Evolutionary conservation across 305 asterid genomes (phyloP).

Genomic region (Ruellia speciosa): DNA sequence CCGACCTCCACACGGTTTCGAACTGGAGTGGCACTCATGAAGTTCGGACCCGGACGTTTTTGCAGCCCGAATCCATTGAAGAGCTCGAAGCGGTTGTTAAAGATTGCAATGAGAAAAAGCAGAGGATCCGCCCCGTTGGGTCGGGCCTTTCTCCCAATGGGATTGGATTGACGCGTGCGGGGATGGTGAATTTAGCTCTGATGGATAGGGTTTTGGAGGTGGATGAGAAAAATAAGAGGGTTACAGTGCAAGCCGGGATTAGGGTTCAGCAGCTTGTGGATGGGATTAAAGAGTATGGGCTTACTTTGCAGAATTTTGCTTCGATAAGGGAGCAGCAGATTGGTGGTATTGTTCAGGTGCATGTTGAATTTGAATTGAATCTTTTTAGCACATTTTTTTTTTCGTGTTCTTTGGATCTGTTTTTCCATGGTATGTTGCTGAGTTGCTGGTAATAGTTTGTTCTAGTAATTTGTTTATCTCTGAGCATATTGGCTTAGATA

Average conservation of each 20-base stretch:
- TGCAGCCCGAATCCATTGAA: slow-evolving; percentile 58
- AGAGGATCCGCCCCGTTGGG: slow-evolving; percentile 84
- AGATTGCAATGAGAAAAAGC: slow-evolving; percentile 52
- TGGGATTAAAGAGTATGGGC: slow-evolving; percentile 69
- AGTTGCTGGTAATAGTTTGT: no score
- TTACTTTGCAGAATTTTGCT: slow-evolving; percentile 90
- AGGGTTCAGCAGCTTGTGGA: slow-evolving; percentile 96
- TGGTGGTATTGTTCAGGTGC: slow-evolving; percentile 93
- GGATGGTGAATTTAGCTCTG: slow-evolving; percentile 90
- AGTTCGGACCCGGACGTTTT: slow-evolving; percentile 69
- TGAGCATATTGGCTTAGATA: neutral
- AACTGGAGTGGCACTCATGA: slow-evolving; percentile 99
- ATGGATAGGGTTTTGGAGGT: slow-evolving; percentile 93
- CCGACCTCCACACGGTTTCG: slow-evolving; percentile 80
- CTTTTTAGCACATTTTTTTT: neutral
- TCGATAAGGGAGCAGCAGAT: slow-evolving; percentile 94
- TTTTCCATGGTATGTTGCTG: neutral
- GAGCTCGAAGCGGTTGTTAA: slow-evolving; percentile 58
- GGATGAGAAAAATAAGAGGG: slow-evolving; percentile 71
- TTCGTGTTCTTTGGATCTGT: neutral
- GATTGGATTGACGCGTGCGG: slow-evolving; percentile 75
- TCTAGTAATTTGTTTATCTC: neutral
- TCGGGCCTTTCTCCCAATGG: slow-evolving; percentile 94
- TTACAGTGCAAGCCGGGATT: slow-evolving; percentile 81
- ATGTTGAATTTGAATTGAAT: slow-evolving; percentile 1